Evolutionary conservation across 2,329 filamentous ascomycete genomes (phyloP).

Genomic region (Penicillium sp.): DNA sequence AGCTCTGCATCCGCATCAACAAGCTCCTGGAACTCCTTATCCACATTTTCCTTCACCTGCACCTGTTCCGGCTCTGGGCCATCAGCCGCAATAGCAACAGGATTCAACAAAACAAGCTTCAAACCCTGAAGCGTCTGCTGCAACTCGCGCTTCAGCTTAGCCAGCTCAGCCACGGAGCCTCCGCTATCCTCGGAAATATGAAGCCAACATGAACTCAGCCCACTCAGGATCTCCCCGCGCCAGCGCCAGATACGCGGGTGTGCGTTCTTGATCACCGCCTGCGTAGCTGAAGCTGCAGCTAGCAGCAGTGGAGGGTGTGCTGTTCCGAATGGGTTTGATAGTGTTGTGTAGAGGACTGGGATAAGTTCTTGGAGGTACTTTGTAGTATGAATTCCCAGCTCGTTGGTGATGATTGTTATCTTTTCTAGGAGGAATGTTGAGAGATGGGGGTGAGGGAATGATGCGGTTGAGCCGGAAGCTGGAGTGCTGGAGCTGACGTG

Average conservation of each 20-base stretch:
- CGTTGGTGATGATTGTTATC: slow-evolving; percentile 27
- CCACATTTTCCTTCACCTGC: slow-evolving; percentile 31
- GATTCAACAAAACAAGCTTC: slow-evolving; percentile 32
- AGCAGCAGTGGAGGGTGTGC: slow-evolving; percentile 56
- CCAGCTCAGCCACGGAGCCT: slow-evolving; percentile 11
- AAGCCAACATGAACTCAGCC: slow-evolving; percentile 63
- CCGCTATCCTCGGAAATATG: slow-evolving; percentile 46
- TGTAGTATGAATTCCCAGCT: slow-evolving; percentile 40
- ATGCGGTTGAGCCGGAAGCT: slow-evolving; percentile 46
- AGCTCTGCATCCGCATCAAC: slow-evolving; percentile 39
- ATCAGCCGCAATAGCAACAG: slow-evolving; percentile 17
- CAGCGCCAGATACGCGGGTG: slow-evolving; percentile 69
- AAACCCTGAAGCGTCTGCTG: slow-evolving; percentile 31
- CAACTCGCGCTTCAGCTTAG: slow-evolving; percentile 29
- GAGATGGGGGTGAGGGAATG: slow-evolving; percentile 45
- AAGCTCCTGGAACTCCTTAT: slow-evolving; percentile 36
- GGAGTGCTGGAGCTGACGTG: slow-evolving; percentile 49
- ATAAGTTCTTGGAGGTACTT: slow-evolving; percentile 61
- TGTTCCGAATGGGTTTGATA: slow-evolving; percentile 68
- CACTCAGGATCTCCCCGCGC: slow-evolving; percentile 63
- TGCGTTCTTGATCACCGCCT: slow-evolving; percentile 59
- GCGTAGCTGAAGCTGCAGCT: slow-evolving; percentile 55
- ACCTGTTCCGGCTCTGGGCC: slow-evolving; percentile 21
- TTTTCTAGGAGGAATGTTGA: slow-evolving; percentile 49
- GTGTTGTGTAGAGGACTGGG: slow-evolving; percentile 62